Evolutionary conservation across 306 rosid species (phyloP).

Genomic region (Prunus fruticosa): DNA sequence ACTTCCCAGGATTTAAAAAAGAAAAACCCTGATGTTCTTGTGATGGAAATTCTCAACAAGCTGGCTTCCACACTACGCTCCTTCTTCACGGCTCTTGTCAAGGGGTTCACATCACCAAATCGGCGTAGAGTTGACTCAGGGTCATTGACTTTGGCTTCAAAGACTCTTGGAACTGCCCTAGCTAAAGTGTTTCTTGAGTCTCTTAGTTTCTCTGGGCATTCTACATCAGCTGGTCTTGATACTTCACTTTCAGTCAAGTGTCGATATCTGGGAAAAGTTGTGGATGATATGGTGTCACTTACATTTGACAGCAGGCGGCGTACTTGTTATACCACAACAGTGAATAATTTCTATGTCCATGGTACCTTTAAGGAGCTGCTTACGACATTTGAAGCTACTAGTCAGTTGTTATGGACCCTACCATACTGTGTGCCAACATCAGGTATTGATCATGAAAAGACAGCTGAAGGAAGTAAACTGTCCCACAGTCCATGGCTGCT

Average conservation of each 20-base stretch:
- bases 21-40: slow-evolving; percentile 91
- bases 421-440: slow-evolving; percentile 58
- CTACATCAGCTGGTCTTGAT: slow-evolving; percentile 63
- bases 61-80: slow-evolving; percentile 79
- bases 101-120: slow-evolving; percentile 86
- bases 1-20: slow-evolving; percentile 75
- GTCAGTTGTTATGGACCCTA: slow-evolving; percentile 89
- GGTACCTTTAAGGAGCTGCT: slow-evolving; percentile 91
- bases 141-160: slow-evolving; percentile 74
- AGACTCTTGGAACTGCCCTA: slow-evolving; percentile 86
- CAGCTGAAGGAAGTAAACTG: slow-evolving; percentile 63
- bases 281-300: slow-evolving; percentile 85
- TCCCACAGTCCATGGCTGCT: slow-evolving; percentile 81
- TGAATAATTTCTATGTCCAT: slow-evolving; percentile 89
- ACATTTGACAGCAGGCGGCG: slow-evolving; percentile 85
- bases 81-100: slow-evolving; percentile 89
- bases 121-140: slow-evolving; percentile 94
- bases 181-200: slow-evolving; percentile 88
- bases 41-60: slow-evolving; percentile 75
- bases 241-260: slow-evolving; percentile 78
- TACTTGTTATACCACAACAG: slow-evolving; percentile 77
- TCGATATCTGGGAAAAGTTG: slow-evolving; percentile 92
- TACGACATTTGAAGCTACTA: slow-evolving; percentile 94
- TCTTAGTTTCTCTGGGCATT: slow-evolving; percentile 77
- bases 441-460: slow-evolving; percentile 55